A percentile compares a stretch with the other conserved stretches of the same genome.
Conservation (phyloP, 2,329 filamentous ascomycete species). For the Trichophyton mentagrophytes region DNA sequence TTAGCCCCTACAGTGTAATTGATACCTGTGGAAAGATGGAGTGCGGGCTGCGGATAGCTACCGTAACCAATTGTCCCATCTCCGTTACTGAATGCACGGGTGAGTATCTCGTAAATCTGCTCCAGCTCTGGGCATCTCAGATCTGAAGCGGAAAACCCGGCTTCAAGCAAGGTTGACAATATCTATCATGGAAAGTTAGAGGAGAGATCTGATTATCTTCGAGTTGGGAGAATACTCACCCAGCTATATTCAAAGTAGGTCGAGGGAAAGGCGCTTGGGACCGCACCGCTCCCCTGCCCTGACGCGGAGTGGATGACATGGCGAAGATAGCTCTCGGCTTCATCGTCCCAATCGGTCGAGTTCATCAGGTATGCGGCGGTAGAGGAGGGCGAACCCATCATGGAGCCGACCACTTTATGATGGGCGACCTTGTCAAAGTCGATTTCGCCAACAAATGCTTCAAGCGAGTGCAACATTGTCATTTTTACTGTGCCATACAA, state of each 20-base stretch:
- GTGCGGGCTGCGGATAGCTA: too few species aligned
- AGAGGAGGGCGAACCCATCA: constrained; percentile 31
- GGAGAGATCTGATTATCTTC: too few species aligned
- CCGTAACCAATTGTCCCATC: too few species aligned
- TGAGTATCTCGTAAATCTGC: not conserved
- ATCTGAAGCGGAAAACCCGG: not conserved
- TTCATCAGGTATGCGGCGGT: constrained; percentile 30
- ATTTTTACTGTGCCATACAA: constrained; percentile 19
- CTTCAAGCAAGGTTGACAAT: not conserved
- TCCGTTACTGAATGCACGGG: not conserved
- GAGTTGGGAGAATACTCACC: constrained; percentile 9
- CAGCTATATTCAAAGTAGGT: constrained; percentile 20
- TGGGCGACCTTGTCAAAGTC: constrained; percentile 28
- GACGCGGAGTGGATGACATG: constrained; percentile 9
- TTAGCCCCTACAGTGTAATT: too few species aligned
- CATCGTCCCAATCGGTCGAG: constrained; percentile 21
- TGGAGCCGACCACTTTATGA: constrained; percentile 22
- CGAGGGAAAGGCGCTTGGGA: constrained; percentile 21
- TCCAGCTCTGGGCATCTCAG: not conserved
- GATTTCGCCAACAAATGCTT: constrained; percentile 27
- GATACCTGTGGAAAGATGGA: too few species aligned
- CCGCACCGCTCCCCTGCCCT: constrained; percentile 12
- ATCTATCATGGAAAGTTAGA: too few species aligned
- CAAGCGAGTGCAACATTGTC: constrained; percentile 27
- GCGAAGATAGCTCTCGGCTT: constrained; percentile 23